phyloP scores from a whole-genome alignment of 768 basidiomycete species.

The Tephrocybe sp. region DNA sequence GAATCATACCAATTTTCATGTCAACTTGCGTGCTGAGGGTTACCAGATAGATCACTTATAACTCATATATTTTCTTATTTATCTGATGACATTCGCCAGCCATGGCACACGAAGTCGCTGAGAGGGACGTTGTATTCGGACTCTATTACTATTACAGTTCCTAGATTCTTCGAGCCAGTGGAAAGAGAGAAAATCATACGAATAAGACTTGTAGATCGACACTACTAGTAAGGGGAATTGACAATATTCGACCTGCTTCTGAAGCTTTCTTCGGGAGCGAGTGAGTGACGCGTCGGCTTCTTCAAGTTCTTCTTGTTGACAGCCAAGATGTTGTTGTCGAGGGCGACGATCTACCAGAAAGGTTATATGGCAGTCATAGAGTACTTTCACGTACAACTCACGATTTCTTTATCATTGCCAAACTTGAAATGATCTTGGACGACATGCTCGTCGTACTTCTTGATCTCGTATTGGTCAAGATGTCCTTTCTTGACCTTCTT shows the following conservation, averaged over 20 bases:
- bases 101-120: slow-evolving; percentile 3
- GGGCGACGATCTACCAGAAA: slow-evolving; percentile 75
- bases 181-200: slow-evolving; percentile 4
- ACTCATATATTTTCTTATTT: not conserved
- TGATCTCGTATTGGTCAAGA: slow-evolving; percentile 92
- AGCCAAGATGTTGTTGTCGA: slow-evolving; percentile 90
- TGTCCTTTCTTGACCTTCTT: slow-evolving; percentile 90
- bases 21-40: not conserved
- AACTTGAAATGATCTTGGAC: slow-evolving; percentile 99
- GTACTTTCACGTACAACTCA: slow-evolving; percentile 15
- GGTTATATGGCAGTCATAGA: slow-evolving; percentile 3
- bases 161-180: slow-evolving; percentile 5
- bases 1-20: not conserved
- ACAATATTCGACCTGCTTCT: slow-evolving; percentile 64
- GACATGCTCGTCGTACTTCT: slow-evolving; percentile 90
- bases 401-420: slow-evolving; percentile 95
- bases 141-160: slow-evolving; percentile 16
- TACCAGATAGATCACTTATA: not conserved
- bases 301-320: slow-evolving; percentile 92
- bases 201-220: slow-evolving; percentile 5
- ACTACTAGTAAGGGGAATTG: slow-evolving; percentile 57
- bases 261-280: slow-evolving; percentile 42
- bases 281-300: slow-evolving; percentile 75
- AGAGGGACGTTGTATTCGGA: slow-evolving; percentile 7
- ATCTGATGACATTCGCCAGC: not conserved